A percentile compares a stretch with the other conserved stretches of the same genome.
Evolutionary conservation across 305 asterid genomes (phyloP).

Genomic region (Ilex paraguariensis): DNA sequence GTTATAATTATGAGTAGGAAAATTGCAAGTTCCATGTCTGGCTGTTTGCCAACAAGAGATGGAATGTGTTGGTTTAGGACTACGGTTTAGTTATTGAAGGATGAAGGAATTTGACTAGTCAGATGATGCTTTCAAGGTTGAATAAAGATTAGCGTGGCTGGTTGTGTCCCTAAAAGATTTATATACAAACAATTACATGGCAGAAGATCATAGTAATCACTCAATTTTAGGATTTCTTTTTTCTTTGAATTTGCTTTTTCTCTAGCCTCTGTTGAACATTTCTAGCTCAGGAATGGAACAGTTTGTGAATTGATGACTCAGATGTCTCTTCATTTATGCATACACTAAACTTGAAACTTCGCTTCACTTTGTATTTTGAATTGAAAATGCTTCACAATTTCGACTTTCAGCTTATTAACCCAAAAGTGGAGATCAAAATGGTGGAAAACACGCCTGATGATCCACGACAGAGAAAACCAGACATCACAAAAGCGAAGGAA

Average conservation of each 20-base stretch:
- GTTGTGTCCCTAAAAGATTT: too few relatives aligned
- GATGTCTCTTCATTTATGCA: too few relatives aligned
- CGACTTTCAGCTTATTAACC: conserved; percentile 39
- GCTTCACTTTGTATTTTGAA: not conserved
- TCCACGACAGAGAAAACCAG: conserved; percentile 68
- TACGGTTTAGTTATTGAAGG: too few relatives aligned
- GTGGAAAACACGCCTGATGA: conserved; percentile 77
- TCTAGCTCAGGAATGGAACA: not conserved
- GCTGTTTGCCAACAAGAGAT: not conserved
- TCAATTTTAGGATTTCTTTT: too few relatives aligned
- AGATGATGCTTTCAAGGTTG: too few relatives aligned
- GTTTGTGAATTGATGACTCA: too few relatives aligned
- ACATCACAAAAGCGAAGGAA: conserved; percentile 56
- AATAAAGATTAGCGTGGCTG: too few relatives aligned
- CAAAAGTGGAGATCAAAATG: conserved; percentile 35
- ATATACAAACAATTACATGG: not conserved
- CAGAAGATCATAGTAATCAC: not conserved
- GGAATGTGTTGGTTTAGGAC: not conserved
- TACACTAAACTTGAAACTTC: too few relatives aligned
- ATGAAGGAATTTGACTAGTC: too few relatives aligned
- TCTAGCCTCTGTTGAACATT: not conserved
- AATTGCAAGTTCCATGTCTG: not conserved
- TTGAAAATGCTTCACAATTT: too few relatives aligned
- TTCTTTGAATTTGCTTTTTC: not conserved
- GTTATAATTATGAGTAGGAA: too few relatives aligned